These are phyloP conservation scores for Boletus sp. DNA, from an alignment of 768 basidiomycete species.

Conservation along the genomic window DNA sequence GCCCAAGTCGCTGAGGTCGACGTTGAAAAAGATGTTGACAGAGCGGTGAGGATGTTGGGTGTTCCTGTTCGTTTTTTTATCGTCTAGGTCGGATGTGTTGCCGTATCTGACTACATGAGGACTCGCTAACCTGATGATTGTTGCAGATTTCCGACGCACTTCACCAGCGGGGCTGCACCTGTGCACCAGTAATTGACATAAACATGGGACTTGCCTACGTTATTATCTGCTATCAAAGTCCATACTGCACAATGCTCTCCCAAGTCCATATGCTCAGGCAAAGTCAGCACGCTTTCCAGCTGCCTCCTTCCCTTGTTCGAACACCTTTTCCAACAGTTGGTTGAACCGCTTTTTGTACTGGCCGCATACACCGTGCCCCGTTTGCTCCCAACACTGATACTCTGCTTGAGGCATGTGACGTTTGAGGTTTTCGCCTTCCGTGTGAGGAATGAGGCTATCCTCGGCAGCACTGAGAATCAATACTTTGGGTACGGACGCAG, in stretches of 20 bases:
- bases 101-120: neutral
- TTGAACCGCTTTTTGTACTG: slow-evolving; percentile 56
- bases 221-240: neutral
- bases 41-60: slow-evolving; percentile 24
- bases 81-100: slow-evolving; percentile 1
- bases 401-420: slow-evolving; percentile 57
- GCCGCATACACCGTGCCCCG: slow-evolving; percentile 60
- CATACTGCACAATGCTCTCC: neutral
- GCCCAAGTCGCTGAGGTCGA: slow-evolving; percentile 35
- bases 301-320: slow-evolving; percentile 45
- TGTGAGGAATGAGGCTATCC: slow-evolving; percentile 55
- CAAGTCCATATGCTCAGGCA: neutral
- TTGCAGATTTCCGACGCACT: neutral
- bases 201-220: neutral
- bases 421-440: slow-evolving; percentile 53
- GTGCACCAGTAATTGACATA: neutral
- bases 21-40: slow-evolving; percentile 41
- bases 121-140: neutral
- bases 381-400: slow-evolving; percentile 54
- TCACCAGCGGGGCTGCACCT: too few species aligned
- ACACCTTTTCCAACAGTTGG: slow-evolving; percentile 51
- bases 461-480: slow-evolving; percentile 65
- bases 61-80: neutral
- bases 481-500: slow-evolving; percentile 61
- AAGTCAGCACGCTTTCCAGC: neutral